Evolutionary conservation across 176 grass and related monocot genomes (phyloP), one percentile per base, ranked within the genome.

Genomic region (Alopecurus myosuroides): DNA sequence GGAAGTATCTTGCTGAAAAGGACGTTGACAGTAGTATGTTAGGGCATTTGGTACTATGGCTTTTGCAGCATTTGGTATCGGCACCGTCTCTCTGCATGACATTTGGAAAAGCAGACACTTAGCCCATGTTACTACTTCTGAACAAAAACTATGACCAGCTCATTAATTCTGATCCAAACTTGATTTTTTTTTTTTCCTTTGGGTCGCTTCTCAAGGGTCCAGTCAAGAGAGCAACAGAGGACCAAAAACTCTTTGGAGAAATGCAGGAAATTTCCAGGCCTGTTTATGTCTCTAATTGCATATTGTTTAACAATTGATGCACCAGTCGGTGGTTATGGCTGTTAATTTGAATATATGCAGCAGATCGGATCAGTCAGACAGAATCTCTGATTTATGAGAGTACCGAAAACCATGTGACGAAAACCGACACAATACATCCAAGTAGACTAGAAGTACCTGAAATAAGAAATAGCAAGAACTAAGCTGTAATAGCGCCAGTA

Each of bases 41-140:
- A 67, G 46, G 58, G 88, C 80, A 84, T 87, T 90, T 80, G 75
- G 80, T 87, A 74, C 57, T 51, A 67, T 87, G 67, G 83, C 80
- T 75, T 87, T 69, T 80, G 49, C 66, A 77, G 48, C 85, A 84
- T 84, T 87, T 75, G 67, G 84, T 75, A 79, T 68, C 50, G 39
- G 28, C 41, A 28, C 33, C 80, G 23, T 51, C 30, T 74, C 56
- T 78, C 61, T 51, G 80, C 76, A 26, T 76, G 89, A 87, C 85
- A 84, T 60, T 61, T 70, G 89, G 67, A 87, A 83, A 86, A 80
- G 13, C 80, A 79, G 58, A 70, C 41, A 60, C 50, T 87, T 84
- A 69, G 75, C 70, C 76, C 89, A 87, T 80, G 80, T 90, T 87
- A 90, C 85, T 87, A 90, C 85, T 86, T 37, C 56, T 90, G 70